A percentile compares a stretch with the other conserved stretches of the same genome.
These are phyloP conservation scores for Xerocomellus amylosporus DNA, from an alignment of 768 basidiomycete species.

Conservation along the genomic window DNA sequence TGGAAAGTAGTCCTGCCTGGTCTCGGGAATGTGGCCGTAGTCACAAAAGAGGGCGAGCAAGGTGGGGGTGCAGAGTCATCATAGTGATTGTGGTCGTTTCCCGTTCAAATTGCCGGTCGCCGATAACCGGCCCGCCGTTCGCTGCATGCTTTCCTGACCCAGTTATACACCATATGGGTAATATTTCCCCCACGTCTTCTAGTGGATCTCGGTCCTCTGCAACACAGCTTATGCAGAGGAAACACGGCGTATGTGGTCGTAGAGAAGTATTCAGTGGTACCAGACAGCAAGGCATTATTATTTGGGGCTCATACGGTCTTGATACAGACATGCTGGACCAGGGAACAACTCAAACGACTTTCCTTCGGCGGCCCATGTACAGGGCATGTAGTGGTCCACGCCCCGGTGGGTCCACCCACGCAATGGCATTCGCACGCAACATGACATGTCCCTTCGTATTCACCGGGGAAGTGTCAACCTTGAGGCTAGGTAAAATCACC, in stretches of 20 bases:
- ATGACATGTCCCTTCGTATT: not conserved
- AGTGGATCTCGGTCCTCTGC: not conserved
- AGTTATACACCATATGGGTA: slow-evolving; percentile 1
- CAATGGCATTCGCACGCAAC: not conserved
- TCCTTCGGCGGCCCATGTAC: not conserved
- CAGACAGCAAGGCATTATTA: not conserved
- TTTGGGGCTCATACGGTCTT: not conserved
- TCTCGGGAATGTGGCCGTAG: slow-evolving; percentile 38
- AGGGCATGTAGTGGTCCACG: not conserved
- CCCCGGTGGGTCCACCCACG: not conserved
- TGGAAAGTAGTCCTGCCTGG: slow-evolving; percentile 73
- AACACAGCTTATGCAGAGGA: not conserved
- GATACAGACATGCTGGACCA: not conserved
- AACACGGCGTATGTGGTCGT: not conserved
- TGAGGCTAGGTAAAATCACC: not conserved
- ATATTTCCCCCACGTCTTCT: not conserved
- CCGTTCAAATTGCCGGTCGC: not conserved
- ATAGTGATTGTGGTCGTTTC: not conserved
- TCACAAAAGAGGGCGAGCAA: slow-evolving; percentile 30
- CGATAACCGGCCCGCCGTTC: not conserved
- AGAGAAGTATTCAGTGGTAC: not conserved
- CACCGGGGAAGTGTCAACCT: not conserved
- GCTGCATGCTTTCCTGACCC: slow-evolving; percentile 6
- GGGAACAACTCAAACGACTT: not conserved
- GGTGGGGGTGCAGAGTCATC: not conserved